Conservation (phyloP, 495 filamentous ascomycete genomes). For the Mycothermus thermophilus region DNA sequence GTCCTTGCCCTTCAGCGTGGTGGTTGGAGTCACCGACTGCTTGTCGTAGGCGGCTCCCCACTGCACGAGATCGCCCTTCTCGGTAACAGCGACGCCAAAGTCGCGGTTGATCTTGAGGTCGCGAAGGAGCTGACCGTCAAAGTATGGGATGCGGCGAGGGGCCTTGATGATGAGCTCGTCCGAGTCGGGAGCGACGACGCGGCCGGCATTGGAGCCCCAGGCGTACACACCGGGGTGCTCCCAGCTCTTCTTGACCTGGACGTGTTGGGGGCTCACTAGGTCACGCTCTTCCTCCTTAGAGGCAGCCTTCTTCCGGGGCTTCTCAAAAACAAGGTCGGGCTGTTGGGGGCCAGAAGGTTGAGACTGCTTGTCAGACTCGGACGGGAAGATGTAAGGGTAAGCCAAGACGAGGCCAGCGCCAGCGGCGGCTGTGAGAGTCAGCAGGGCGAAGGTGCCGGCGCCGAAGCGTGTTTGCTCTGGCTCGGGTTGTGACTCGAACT, state of each 20-base stretch:
- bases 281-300: constrained; percentile 59
- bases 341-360: constrained; percentile 8
- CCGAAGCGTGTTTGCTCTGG: too few species aligned
- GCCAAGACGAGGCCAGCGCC: constrained; percentile 20
- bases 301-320: constrained; percentile 34
- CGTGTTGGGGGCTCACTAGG: constrained; percentile 57
- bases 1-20: constrained; percentile 71
- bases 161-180: constrained; percentile 62
- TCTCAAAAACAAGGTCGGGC: constrained; percentile 45
- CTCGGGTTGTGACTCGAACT: constrained; percentile 6
- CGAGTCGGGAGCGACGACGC: constrained; percentile 73
- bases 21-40: constrained; percentile 36
- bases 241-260: constrained; percentile 77
- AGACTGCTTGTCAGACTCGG: neutral
- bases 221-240: constrained; percentile 83
- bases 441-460: constrained; percentile 10
- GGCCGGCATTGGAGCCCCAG: constrained; percentile 83
- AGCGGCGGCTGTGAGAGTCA: constrained; percentile 13
- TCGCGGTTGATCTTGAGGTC: constrained; percentile 76
- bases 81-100: constrained; percentile 78
- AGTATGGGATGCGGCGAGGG: constrained; percentile 66
- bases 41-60: constrained; percentile 71
- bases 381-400: constrained; percentile 8
- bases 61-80: constrained; percentile 79
- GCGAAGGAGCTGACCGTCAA: constrained; percentile 70